Percentiles rank a stretch among this genome's conserved stretches.
phyloP scores from a whole-genome alignment of 495 filamentous ascomycete species.

The Halenospora varia region DNA sequence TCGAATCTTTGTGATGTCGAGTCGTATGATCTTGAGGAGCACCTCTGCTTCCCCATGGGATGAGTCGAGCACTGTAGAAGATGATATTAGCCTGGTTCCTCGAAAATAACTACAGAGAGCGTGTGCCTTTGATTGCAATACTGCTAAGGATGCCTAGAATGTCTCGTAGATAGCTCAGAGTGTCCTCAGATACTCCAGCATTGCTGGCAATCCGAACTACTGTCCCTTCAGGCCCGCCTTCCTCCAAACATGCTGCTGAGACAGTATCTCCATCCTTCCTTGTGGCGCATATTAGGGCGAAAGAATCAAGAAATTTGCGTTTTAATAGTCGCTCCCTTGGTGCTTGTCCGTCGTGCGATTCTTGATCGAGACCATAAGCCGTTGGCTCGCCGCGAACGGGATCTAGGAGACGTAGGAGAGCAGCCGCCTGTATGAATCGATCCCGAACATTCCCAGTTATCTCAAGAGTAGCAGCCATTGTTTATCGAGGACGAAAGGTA shows the following conservation, averaged over 20 bases:
- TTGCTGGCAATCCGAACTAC: conserved; percentile 21
- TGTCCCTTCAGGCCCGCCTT: conserved; percentile 15
- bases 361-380: conserved; percentile 15
- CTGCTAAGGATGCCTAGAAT: conserved; percentile 2
- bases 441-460: conserved; percentile 14
- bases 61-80: background rate
- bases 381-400: conserved; percentile 21
- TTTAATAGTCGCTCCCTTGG: conserved; percentile 10
- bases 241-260: conserved; percentile 19
- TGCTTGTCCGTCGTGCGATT: background rate
- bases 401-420: conserved; percentile 12
- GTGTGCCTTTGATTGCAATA: conserved; percentile 8
- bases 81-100: background rate
- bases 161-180: background rate
- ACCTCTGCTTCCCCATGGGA: conserved; percentile 5
- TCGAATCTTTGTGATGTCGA: conserved; percentile 23
- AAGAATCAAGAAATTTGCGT: conserved; percentile 24
- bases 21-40: conserved; percentile 14
- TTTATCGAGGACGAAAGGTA: background rate
- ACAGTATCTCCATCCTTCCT: conserved; percentile 11
- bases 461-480: background rate
- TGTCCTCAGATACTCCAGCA: conserved; percentile 12
- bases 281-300: conserved; percentile 20
- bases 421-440: conserved; percentile 15
- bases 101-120: background rate